These are phyloP conservation scores for Conoideocrella luteorostrata DNA, from an alignment of 2,329 filamentous ascomycete genomes.

Conservation along the genomic window DNA sequence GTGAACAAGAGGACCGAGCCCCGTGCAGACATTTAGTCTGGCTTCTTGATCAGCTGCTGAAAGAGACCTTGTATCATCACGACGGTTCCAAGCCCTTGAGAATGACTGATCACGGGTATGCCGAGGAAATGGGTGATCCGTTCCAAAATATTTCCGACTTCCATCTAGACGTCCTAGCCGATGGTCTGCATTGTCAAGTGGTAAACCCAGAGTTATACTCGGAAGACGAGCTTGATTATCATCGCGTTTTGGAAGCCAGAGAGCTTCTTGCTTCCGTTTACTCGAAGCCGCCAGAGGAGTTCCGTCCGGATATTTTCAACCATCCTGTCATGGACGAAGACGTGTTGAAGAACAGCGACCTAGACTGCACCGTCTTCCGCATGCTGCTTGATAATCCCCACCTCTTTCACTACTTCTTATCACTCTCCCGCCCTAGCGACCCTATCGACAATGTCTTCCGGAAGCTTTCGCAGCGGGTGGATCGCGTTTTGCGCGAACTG, in stretches of 20 bases:
- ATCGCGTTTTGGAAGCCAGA: constrained; percentile 41
- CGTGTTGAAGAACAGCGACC: constrained; percentile 37
- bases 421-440: constrained; percentile 37
- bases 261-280: constrained; percentile 45
- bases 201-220: constrained; percentile 24
- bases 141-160: constrained; percentile 44
- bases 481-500: constrained; percentile 39
- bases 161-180: constrained; percentile 45
- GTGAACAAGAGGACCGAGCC: constrained; percentile 21
- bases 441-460: constrained; percentile 40
- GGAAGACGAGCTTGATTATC: constrained; percentile 21
- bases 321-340: constrained; percentile 21
- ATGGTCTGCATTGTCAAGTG: constrained; percentile 44
- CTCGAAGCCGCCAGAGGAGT: constrained; percentile 31
- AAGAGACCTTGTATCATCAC: constrained; percentile 38
- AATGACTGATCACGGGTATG: constrained; percentile 36
- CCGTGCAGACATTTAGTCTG: constrained; percentile 48
- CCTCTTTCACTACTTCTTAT: constrained; percentile 48
- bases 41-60: constrained; percentile 47
- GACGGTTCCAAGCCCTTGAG: constrained; percentile 31
- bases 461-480: constrained; percentile 40
- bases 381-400: constrained; percentile 49
- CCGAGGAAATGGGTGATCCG: constrained; percentile 41
- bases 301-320: constrained; percentile 41
- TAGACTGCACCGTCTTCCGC: constrained; percentile 45